Conservation (phyloP, 192 early-diverging fungal species). For the Geranomyces michiganensis region DNA sequence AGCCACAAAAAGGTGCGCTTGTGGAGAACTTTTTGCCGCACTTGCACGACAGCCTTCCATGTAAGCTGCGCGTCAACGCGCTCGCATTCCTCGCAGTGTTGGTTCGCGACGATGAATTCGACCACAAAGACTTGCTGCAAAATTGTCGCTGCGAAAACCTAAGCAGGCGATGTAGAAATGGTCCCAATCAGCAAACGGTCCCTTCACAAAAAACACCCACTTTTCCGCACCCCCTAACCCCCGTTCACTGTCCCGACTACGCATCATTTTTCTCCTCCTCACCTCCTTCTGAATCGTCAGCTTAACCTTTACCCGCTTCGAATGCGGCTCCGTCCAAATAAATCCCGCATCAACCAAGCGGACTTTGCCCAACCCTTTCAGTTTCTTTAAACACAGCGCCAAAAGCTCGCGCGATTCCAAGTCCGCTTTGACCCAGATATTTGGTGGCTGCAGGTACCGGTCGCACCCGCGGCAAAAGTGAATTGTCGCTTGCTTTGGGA, state of each 20-base stretch:
- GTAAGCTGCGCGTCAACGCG: constrained; percentile 95
- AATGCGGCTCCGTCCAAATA: constrained; percentile 97
- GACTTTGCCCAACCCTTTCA: constrained; percentile 89
- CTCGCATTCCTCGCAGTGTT: constrained; percentile 95
- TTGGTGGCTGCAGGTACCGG: constrained; percentile 95
- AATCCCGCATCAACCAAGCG: constrained; percentile 96
- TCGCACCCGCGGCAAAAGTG: constrained; percentile 98
- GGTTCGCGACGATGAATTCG: constrained; percentile 87
- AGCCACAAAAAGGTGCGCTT: constrained; percentile 98
- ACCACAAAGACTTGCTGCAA: constrained; percentile 96
- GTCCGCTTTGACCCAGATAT: constrained; percentile 83
- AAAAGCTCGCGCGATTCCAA: constrained; percentile 91
- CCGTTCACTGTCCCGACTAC: too few species aligned
- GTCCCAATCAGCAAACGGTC: not conserved
- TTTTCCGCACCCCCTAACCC: not conserved
- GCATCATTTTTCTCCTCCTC: not conserved
- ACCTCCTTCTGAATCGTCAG: constrained; percentile 98
- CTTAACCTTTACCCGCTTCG: constrained; percentile 93
- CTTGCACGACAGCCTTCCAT: constrained; percentile 97
- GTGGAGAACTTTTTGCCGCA: constrained; percentile 95
- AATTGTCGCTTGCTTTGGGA: constrained; percentile 93
- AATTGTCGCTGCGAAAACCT: constrained; percentile 91
- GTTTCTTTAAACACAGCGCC: constrained; percentile 89
- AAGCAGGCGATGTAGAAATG: not conserved
- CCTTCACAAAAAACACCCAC: not conserved